Evolutionary conservation across 2,329 filamentous ascomycete species (phyloP).

Genomic region (Triangularia setosa): DNA sequence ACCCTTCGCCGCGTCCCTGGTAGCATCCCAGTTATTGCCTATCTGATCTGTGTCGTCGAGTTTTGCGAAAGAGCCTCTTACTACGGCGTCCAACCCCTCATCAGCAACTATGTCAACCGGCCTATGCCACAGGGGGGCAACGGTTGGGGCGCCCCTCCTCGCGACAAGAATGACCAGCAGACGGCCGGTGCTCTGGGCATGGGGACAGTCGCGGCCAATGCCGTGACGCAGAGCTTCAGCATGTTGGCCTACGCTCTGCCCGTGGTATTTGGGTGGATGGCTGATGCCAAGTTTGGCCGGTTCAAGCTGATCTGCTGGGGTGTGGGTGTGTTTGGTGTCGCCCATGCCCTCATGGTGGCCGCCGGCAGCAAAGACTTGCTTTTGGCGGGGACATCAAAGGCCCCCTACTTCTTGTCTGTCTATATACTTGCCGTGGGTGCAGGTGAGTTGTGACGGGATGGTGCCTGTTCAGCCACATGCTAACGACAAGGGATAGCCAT

Average conservation of each 20-base stretch:
- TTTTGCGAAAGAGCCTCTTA: constrained; percentile 59
- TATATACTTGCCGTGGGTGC: constrained; percentile 57
- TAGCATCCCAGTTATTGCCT: constrained; percentile 50
- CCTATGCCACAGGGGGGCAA: constrained; percentile 50
- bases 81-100: constrained; percentile 52
- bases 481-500: constrained; percentile 29
- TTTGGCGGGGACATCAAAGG: constrained; percentile 43
- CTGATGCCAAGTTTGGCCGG: constrained; percentile 66
- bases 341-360: constrained; percentile 64
- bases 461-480: background rate
- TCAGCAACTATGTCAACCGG: constrained; percentile 60
- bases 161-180: constrained; percentile 32
- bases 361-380: constrained; percentile 49
- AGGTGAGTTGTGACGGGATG: constrained; percentile 41
- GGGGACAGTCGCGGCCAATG: constrained; percentile 51
- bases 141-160: constrained; percentile 42
- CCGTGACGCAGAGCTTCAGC: constrained; percentile 51
- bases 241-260: constrained; percentile 57
- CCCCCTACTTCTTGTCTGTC: constrained; percentile 58
- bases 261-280: constrained; percentile 52
- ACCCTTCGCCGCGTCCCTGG: constrained; percentile 52
- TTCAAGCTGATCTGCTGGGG: constrained; percentile 70
- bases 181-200: constrained; percentile 57
- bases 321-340: constrained; percentile 62
- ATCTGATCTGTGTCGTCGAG: constrained; percentile 55